Evolutionary conservation across 345 rosid species (phyloP).

Genomic region (Odontarrhena argentea): DNA sequence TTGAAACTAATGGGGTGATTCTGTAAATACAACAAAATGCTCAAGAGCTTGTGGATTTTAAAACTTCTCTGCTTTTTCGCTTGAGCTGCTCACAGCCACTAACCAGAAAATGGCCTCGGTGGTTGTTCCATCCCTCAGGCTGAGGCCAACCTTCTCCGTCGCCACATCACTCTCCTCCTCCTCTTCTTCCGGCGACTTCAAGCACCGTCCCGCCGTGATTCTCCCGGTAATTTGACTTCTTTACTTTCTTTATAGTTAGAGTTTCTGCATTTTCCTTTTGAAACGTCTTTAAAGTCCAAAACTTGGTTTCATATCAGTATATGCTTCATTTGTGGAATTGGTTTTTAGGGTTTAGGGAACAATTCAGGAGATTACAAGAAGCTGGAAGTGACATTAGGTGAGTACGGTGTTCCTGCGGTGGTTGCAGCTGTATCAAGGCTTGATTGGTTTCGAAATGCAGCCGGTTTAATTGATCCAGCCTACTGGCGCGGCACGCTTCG

Average conservation of each 20-base stretch:
- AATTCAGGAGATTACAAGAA: conserved; percentile 77
- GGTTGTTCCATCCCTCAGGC: conserved; percentile 45
- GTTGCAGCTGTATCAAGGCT: conserved; percentile 76
- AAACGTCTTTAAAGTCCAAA: conserved; percentile 9
- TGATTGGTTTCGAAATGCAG: conserved; percentile 94
- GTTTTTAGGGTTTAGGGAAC: conserved; percentile 81
- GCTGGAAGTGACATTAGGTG: conserved; percentile 58
- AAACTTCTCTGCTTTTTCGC: conserved; percentile 11
- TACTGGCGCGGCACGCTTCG: conserved; percentile 92
- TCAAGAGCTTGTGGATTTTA: conserved; percentile 19
- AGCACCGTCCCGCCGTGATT: conserved; percentile 73
- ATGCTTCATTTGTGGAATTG: conserved; percentile 14
- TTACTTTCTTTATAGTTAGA: not conserved
- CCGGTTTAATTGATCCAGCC: conserved; percentile 77
- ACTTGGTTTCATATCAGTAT: not conserved
- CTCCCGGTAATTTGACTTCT: conserved; percentile 63
- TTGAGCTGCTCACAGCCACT: conserved; percentile 33
- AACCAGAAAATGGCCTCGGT: conserved; percentile 50
- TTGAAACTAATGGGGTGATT: not conserved
- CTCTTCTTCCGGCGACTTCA: conserved; percentile 31
- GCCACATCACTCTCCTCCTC: conserved; percentile 36
- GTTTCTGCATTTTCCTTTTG: not conserved
- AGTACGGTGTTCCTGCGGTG: conserved; percentile 65
- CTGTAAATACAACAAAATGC: conserved; percentile 13
- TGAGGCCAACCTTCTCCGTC: conserved; percentile 43